Percentiles rank a stretch among this genome's conserved stretches.
These are phyloP conservation scores for Paxillus rubicundulus DNA, from an alignment of 768 basidiomycete species.

Conservation along the genomic window DNA sequence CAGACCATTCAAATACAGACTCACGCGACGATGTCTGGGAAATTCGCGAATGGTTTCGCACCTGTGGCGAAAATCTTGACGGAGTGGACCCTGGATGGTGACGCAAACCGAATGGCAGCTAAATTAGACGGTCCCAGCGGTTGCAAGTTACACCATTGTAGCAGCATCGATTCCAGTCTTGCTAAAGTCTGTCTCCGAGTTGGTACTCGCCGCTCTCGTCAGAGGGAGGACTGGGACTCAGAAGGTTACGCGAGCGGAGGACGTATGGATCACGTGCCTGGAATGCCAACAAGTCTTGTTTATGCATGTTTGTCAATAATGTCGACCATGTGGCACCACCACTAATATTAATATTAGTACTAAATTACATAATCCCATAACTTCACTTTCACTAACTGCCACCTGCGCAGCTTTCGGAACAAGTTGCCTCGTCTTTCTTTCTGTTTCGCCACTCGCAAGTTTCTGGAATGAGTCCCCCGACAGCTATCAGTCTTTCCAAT, in stretches of 20 bases:
- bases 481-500: conserved; percentile 54
- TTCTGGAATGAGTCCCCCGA: conserved; percentile 46
- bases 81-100: conserved; percentile 63
- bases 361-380: too few species aligned
- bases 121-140: conserved; percentile 57
- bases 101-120: conserved; percentile 69
- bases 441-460: background rate
- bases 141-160: conserved; percentile 66
- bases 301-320: too few species aligned
- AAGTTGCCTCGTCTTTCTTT: background rate
- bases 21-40: conserved; percentile 63
- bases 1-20: conserved; percentile 18
- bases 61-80: conserved; percentile 71
- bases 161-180: conserved; percentile 38
- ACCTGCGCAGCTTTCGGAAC: background rate
- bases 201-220: too few species aligned
- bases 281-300: too few species aligned
- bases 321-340: too few species aligned
- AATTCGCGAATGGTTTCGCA: conserved; percentile 56
- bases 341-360: too few species aligned
- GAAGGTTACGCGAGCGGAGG: too few species aligned
- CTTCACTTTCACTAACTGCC: too few species aligned
- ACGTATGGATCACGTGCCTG: too few species aligned
- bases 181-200: background rate
- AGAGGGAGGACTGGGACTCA: too few species aligned